Evolutionary conservation across 1,284 basidiomycete species (phyloP), one percentile per base, ranked within the genome.

Genomic region (Thecaphora thlaspeos): DNA sequence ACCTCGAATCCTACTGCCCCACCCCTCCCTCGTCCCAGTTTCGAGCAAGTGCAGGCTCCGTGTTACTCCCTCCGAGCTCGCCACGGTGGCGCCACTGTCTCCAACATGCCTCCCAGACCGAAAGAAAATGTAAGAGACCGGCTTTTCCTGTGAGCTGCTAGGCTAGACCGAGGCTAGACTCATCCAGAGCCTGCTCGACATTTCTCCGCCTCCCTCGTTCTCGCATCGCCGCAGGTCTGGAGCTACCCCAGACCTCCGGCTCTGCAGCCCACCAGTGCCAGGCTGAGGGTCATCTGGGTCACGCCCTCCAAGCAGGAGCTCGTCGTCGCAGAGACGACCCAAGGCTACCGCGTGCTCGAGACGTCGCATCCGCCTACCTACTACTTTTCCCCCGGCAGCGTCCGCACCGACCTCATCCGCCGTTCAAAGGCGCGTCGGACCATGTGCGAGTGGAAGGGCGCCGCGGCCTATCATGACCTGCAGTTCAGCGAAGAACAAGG

Each of bases 391-490:
- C 71, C 71, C 26, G 53, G 44, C 38, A 59, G 59, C 43, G 67
- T 71, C 39, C 57, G 62, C 41, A 52, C 39, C 22, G 50, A 61
- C 22, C 48, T 75, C 19, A 55, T 70, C 41, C 51, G 52, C 22
- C 55, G 53, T 2, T 69, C 68, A 41, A 68, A 61, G 28, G 58
- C 72, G n/a, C 50, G 68, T n/a, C 40, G 56, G 38, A 76, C 70
- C 26, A 61, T 67, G 65, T 76, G 74, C 58, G 74, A 76, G 43
- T 76, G 74, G 74, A 76, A 76, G 55, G 74, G 70, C 1, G 63
- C 53, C 59, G 72, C 72, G 11, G 48, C 50, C 4, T 75, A 75
- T 47, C 65, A 74, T 44, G 73, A 75, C 30, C 51, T 75, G 24
- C 49, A 66, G 36, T 61, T 62, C 30, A 51, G 43, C 52, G 57